Conservation (phyloP, 192 early-diverging fungal species). For the Haplosporangium gracile region DNA sequence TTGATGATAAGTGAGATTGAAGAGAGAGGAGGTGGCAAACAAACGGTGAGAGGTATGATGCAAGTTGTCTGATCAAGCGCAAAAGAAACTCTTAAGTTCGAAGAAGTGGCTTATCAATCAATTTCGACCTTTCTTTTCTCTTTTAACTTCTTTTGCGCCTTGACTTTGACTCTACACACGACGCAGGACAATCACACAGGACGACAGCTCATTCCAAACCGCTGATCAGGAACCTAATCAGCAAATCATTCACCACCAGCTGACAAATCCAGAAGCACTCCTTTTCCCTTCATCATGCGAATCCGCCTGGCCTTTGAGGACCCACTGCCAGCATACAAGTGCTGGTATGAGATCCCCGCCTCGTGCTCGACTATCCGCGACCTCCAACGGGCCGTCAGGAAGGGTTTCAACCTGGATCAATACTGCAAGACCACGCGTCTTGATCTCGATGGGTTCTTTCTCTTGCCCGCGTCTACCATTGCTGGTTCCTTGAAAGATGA, state of each 20-base stretch:
- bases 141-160: background rate
- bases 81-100: background rate
- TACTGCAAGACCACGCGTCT: constrained; percentile 48
- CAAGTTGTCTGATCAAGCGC: background rate
- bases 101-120: background rate
- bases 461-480: constrained; percentile 30
- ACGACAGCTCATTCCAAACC: background rate
- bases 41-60: background rate
- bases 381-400: constrained; percentile 40
- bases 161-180: background rate
- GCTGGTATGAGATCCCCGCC: constrained; percentile 52
- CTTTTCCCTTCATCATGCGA: constrained; percentile 20
- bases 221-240: background rate
- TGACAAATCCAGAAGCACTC: constrained; percentile 12
- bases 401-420: constrained; percentile 36
- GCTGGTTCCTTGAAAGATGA: constrained; percentile 38
- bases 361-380: constrained; percentile 40
- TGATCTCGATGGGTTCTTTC: constrained; percentile 50
- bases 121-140: background rate
- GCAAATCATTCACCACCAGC: background rate
- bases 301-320: constrained; percentile 42
- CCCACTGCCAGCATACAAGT: constrained; percentile 47
- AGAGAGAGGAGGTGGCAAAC: background rate
- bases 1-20: background rate
- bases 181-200: background rate